phyloP scores from a whole-genome alignment of 2,329 filamentous ascomycete genomes.

The Exophiala lecanii-corni region DNA sequence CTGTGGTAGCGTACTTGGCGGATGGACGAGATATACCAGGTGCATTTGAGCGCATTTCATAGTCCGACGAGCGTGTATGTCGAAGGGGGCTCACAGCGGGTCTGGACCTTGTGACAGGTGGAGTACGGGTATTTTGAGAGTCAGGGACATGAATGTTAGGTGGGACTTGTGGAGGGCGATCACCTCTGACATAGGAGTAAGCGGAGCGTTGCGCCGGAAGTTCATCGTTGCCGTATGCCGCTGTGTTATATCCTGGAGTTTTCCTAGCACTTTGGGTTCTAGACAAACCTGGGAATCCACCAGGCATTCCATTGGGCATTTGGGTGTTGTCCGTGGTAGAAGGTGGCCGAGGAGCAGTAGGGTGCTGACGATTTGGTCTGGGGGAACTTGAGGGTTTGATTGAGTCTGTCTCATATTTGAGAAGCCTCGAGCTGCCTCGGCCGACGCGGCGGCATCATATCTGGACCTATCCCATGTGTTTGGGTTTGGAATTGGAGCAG shows the following conservation, averaged over 20 bases:
- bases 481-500: slow-evolving; percentile 19
- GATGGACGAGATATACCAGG: slow-evolving; percentile 45
- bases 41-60: slow-evolving; percentile 31
- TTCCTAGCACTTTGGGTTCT: slow-evolving; percentile 44
- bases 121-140: slow-evolving; percentile 15
- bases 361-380: slow-evolving; percentile 18
- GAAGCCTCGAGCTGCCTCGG: slow-evolving; percentile 24
- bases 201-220: slow-evolving; percentile 49
- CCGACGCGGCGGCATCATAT: slow-evolving; percentile 21
- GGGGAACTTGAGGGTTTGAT: slow-evolving; percentile 17
- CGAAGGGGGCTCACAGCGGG: slow-evolving; percentile 35
- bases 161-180: slow-evolving; percentile 10
- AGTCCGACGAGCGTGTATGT: slow-evolving; percentile 32
- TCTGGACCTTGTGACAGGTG: slow-evolving; percentile 16
- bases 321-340: slow-evolving; percentile 29
- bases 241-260: slow-evolving; percentile 53
- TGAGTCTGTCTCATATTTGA: slow-evolving; percentile 20
- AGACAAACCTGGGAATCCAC: slow-evolving; percentile 33
- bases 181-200: slow-evolving; percentile 36
- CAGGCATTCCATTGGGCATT: slow-evolving; percentile 26
- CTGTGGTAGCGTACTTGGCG: slow-evolving; percentile 50
- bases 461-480: slow-evolving; percentile 22
- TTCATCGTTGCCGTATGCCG: slow-evolving; percentile 56
- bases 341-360: slow-evolving; percentile 22
- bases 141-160: slow-evolving; percentile 17